Evolutionary conservation across 2,329 filamentous ascomycete genomes (phyloP).

Genomic region (Microcyclosporella mali): DNA sequence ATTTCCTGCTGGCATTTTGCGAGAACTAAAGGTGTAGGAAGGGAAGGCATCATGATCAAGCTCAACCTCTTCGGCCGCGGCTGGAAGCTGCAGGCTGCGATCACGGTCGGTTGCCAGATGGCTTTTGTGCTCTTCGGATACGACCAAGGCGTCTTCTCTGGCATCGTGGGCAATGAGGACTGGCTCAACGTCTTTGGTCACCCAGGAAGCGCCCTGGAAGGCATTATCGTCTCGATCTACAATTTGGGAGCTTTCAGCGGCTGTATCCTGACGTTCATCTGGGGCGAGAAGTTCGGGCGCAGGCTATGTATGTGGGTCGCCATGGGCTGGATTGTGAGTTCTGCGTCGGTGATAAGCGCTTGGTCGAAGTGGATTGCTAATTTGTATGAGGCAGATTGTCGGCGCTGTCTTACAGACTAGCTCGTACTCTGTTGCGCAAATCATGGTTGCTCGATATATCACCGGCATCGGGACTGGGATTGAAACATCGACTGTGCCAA

Average conservation of each 20-base stretch:
- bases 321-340: conserved; percentile 37
- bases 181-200: conserved; percentile 37
- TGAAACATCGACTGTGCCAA: conserved; percentile 42
- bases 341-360: too few species aligned
- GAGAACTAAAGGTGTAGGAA: too few species aligned
- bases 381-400: conserved; percentile 26
- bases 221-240: conserved; percentile 47
- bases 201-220: conserved; percentile 34
- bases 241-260: conserved; percentile 57
- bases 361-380: too few species aligned
- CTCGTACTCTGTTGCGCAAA: conserved; percentile 39
- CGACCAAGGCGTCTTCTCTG: conserved; percentile 27
- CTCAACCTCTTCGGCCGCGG: conserved; percentile 28
- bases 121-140: conserved; percentile 31
- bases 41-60: conserved; percentile 12
- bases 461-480: conserved; percentile 45
- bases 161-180: conserved; percentile 38
- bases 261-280: conserved; percentile 44
- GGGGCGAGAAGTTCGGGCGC: conserved; percentile 45
- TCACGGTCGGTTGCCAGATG: conserved; percentile 29
- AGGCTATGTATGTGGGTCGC: conserved; percentile 44
- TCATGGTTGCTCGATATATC: conserved; percentile 44
- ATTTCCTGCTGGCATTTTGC: too few species aligned
- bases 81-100: conserved; percentile 24
- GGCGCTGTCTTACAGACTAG: conserved; percentile 44